Base-by-base conservation (phyloP, 1,139 yeast species). In the Zhuliangozyma blackwelliae region DNA sequence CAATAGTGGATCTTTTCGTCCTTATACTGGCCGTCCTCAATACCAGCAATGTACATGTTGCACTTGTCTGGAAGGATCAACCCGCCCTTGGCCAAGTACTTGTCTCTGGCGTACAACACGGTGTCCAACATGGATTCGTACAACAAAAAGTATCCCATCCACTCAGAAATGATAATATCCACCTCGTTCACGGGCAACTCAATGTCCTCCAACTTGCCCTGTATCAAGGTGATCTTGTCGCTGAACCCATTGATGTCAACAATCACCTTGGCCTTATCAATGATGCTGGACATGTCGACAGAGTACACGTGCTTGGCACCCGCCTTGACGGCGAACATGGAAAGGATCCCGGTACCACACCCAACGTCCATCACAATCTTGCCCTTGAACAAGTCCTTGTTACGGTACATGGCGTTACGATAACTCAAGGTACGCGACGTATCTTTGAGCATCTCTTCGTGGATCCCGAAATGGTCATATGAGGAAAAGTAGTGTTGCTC, bases 51-150 rank as follows among this genome's bases (percentile, higher is more conserved):
- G 59, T 81, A 82, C 75, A 92, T 87, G 30, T 87, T 75, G 47
- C 97, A 92, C 63, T 86, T 87, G 62, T 92, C 97, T 29, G 99
- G 99, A 72, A 94, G 82, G 44, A 94, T 88, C 48, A 90, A 72
- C 8, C 99, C 99, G 33, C 84, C 95, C 54, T 81, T 75, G 33
- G 75, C 88, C 55, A 94, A 75, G 61, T 89, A 94, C 61, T 75
- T 79, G 66, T 94, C 99, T 65, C 99, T 80, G 26, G 99, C 99
- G 49, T 79, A 77, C 47, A 94, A 70, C 19, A 94, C 99, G 28
- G 98, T 89, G 61, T 94, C 98, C 61, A 94, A 75, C 99, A 94
- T 94, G 45, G 96, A 86, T 71, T 94, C 99, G 58, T 92, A 94
- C 41, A 94, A 71, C 53, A 94, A 68, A 57, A 94, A 94, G 67